Evolutionary conservation across 2,329 filamentous ascomycete species (phyloP).

Genomic region (Mariannaea elegans): DNA sequence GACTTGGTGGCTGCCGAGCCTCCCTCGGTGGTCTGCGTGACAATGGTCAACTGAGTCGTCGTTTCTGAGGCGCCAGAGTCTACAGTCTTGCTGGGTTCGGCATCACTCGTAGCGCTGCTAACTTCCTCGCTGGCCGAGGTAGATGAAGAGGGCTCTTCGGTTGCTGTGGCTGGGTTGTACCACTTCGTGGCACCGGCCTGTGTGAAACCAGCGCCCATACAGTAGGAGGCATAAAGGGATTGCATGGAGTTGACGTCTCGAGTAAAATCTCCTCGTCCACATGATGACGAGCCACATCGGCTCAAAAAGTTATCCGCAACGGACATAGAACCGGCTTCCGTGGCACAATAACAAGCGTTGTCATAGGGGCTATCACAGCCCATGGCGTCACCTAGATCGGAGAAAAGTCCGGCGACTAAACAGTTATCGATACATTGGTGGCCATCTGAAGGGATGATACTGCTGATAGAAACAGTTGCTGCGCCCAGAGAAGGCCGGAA

Average conservation of each 20-base stretch:
- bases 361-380: slow-evolving; percentile 37
- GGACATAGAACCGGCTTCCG: slow-evolving; percentile 27
- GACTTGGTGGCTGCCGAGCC: slow-evolving; percentile 32
- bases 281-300: slow-evolving; percentile 31
- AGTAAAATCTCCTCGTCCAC: slow-evolving; percentile 32
- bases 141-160: slow-evolving; percentile 24
- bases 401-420: slow-evolving; percentile 25
- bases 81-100: slow-evolving; percentile 31
- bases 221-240: slow-evolving; percentile 39
- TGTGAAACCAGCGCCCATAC: slow-evolving; percentile 38
- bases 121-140: not conserved
- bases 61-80: slow-evolving; percentile 28
- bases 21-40: slow-evolving; percentile 38
- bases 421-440: slow-evolving; percentile 36
- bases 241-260: slow-evolving; percentile 38
- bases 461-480: slow-evolving; percentile 31
- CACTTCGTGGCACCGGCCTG: slow-evolving; percentile 37
- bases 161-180: slow-evolving; percentile 37
- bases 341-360: slow-evolving; percentile 41
- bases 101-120: slow-evolving; percentile 11
- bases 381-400: slow-evolving; percentile 34
- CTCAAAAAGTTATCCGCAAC: slow-evolving; percentile 32
- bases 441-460: slow-evolving; percentile 16
- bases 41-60: slow-evolving; percentile 35
- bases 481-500: slow-evolving; percentile 8